These are phyloP conservation scores for Theobroma grandiflorum DNA, from an alignment of 441 rosid genomes.

Conservation along the genomic window DNA sequence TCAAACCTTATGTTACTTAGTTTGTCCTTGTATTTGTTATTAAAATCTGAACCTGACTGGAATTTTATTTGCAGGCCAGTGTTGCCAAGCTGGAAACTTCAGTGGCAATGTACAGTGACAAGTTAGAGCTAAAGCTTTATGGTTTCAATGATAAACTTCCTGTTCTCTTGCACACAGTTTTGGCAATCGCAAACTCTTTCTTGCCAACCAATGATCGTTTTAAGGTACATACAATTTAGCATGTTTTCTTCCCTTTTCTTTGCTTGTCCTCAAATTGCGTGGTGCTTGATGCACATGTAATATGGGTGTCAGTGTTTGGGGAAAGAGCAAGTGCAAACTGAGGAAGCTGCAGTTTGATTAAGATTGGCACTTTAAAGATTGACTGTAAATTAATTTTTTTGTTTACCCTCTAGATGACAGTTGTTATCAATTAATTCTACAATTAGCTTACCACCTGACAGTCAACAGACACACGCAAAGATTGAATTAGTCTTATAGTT, in stretches of 20 bases:
- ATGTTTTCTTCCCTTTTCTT: neutral
- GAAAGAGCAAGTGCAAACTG: constrained; percentile 2
- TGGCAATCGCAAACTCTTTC: constrained; percentile 74
- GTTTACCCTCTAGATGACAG: neutral
- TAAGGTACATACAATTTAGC: constrained; percentile 50
- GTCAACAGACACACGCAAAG: neutral
- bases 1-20: constrained; percentile 2
- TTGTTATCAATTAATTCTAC: neutral
- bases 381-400: neutral
- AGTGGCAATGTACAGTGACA: constrained; percentile 69
- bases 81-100: constrained; percentile 93
- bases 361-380: constrained; percentile 11
- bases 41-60: constrained; percentile 26
- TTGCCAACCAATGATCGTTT: constrained; percentile 78
- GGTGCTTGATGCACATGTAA: neutral
- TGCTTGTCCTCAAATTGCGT: neutral
- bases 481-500: constrained; percentile 14
- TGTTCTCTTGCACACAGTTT: constrained; percentile 74
- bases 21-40: constrained; percentile 16
- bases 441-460: neutral
- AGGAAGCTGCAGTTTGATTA: neutral
- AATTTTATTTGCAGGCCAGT: constrained; percentile 74
- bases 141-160: constrained; percentile 94
- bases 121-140: constrained; percentile 88
- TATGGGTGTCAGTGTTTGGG: neutral